A percentile compares a stretch with the other conserved stretches of the same genome.
Evolutionary conservation across 345 rosid species (phyloP).

Genomic region (Erysimum cheiranthoides): DNA sequence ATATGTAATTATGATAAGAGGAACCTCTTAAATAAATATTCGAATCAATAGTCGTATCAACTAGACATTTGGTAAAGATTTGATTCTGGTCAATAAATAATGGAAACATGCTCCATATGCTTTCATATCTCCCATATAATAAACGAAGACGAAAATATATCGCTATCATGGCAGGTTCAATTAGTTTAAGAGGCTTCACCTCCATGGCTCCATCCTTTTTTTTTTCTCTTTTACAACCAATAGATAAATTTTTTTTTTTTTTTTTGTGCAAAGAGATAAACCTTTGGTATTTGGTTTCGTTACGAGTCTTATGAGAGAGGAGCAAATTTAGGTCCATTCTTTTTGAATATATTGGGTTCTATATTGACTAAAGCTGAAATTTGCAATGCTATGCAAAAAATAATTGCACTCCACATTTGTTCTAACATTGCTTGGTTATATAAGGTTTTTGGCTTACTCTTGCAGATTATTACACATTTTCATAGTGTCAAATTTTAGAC

Average conservation of each 20-base stretch:
- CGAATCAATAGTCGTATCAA: conserved; percentile 37
- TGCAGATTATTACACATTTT: not conserved
- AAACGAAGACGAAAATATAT: conserved; percentile 28
- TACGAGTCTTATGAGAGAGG: not conserved
- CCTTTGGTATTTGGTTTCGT: no score
- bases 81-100: conserved; percentile 36
- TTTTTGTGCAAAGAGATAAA: no score
- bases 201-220: no score
- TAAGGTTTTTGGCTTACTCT: not conserved
- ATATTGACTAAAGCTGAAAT: not conserved
- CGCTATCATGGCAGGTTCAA: conserved; percentile 14
- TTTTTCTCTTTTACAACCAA: no score
- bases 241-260: no score
- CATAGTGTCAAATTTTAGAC: not conserved
- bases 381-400: not conserved
- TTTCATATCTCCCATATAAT: conserved; percentile 32
- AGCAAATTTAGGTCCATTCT: not conserved
- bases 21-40: not conserved
- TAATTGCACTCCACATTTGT: not conserved
- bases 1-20: not conserved
- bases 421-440: not conserved
- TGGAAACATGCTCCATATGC: conserved; percentile 30
- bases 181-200: conserved; percentile 4
- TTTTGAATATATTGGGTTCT: not conserved
- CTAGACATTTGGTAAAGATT: conserved; percentile 31